A percentile compares a stretch with the other conserved stretches of the same genome.
Conservation (phyloP, 331 rosid genomes). For the Rhamnella rubrinervis region DNA sequence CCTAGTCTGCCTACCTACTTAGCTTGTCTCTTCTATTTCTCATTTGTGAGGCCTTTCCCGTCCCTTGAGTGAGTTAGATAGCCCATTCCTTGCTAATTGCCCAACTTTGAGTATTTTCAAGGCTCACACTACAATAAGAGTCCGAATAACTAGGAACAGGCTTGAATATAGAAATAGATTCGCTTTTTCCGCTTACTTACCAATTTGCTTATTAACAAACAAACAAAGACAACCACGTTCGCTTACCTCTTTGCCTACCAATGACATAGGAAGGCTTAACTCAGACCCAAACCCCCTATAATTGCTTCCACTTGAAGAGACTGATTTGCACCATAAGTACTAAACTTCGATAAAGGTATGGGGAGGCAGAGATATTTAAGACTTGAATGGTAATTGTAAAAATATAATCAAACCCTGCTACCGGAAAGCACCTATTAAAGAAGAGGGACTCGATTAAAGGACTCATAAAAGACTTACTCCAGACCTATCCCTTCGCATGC, state of each 20-base stretch:
- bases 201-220: background rate
- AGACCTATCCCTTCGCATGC: no score
- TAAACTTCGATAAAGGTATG: no score
- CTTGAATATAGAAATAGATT: background rate
- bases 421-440: no score
- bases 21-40: background rate
- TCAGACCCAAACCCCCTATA: background rate
- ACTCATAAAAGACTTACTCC: no score
- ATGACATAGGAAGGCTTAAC: background rate
- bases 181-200: background rate
- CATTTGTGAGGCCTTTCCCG: background rate
- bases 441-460: no score
- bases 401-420: no score
- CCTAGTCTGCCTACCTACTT: background rate
- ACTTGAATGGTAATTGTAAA: no score
- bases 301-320: no score
- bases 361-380: no score
- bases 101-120: background rate
- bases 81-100: background rate
- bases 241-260: background rate
- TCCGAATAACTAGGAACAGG: background rate
- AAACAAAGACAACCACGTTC: background rate
- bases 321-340: no score
- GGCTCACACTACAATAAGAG: conserved; percentile 10
- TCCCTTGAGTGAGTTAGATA: no score